These are phyloP conservation scores for Candida jianshihensis DNA, from an alignment of 805 yeast species.

Conservation along the genomic window DNA sequence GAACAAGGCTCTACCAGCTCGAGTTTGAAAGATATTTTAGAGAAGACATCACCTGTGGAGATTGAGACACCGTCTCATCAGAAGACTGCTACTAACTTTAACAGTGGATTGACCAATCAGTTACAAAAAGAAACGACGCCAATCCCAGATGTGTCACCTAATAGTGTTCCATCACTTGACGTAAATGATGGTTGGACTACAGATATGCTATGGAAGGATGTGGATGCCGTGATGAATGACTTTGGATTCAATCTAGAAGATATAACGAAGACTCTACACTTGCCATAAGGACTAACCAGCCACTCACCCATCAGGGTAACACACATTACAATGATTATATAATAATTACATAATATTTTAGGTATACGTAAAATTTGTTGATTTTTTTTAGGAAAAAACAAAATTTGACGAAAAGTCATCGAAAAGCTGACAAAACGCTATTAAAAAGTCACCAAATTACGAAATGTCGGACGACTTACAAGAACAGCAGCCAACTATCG, in stretches of 20 bases:
- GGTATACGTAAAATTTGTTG: background rate
- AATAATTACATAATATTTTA: no score
- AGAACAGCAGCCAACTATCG: slow-evolving; percentile 78
- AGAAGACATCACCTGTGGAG: slow-evolving; percentile 18
- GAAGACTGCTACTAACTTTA: background rate
- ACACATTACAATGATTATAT: no score
- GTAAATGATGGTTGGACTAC: slow-evolving; percentile 36
- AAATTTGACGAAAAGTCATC: background rate
- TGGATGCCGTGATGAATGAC: slow-evolving; percentile 84
- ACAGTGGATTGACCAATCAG: background rate
- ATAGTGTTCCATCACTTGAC: slow-evolving; percentile 24
- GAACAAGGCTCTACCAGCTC: slow-evolving; percentile 7
- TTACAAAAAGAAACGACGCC: background rate
- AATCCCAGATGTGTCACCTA: slow-evolving; percentile 13
- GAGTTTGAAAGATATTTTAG: slow-evolving; percentile 14
- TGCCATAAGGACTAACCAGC: background rate
- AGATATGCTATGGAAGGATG: slow-evolving; percentile 58
- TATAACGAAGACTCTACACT: slow-evolving; percentile 5
- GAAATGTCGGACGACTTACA: slow-evolving; percentile 73
- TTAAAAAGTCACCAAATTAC: background rate
- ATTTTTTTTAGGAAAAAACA: background rate
- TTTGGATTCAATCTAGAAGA: slow-evolving; percentile 71
- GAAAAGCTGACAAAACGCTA: background rate
- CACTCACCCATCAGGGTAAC: slow-evolving; percentile 7
- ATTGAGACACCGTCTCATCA: no score